Conservation (phyloP, 768 basidiomycete genomes). For the Panaeolus papilionaceus region DNA sequence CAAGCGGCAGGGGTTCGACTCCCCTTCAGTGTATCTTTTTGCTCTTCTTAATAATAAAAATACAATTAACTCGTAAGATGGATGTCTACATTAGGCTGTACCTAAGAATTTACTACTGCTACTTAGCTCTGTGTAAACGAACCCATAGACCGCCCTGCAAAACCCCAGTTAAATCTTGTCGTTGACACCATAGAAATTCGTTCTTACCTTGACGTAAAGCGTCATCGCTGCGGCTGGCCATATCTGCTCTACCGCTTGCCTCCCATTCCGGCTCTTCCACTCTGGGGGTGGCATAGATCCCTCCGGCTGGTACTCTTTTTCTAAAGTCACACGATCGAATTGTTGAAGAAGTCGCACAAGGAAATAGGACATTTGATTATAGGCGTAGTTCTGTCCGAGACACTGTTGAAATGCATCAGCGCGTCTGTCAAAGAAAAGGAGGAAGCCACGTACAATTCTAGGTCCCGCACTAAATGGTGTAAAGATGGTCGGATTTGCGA, state of each 20-base stretch:
- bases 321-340: constrained; percentile 64
- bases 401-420: constrained; percentile 47
- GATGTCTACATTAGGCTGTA: constrained; percentile 5
- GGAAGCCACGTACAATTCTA: constrained; percentile 46
- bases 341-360: constrained; percentile 70
- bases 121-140: constrained; percentile 43
- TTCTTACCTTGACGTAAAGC: constrained; percentile 66
- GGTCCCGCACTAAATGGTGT: constrained; percentile 80
- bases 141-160: constrained; percentile 65
- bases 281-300: constrained; percentile 66
- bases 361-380: constrained; percentile 79
- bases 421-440: neutral
- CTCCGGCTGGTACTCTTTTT: constrained; percentile 64
- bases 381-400: constrained; percentile 76
- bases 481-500: constrained; percentile 71
- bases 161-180: constrained; percentile 6
- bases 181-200: too few species aligned
- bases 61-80: neutral
- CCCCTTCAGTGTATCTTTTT: constrained; percentile 63
- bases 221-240: constrained; percentile 72
- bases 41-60: neutral
- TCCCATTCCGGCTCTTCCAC: constrained; percentile 56
- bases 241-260: constrained; percentile 62
- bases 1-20: constrained; percentile 82
- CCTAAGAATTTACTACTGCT: neutral